Percentiles rank a stretch among this genome's conserved stretches.
Evolutionary conservation across 2,329 filamentous ascomycete genomes (phyloP).

Genomic region (Coccinonectria pachysandricola): DNA sequence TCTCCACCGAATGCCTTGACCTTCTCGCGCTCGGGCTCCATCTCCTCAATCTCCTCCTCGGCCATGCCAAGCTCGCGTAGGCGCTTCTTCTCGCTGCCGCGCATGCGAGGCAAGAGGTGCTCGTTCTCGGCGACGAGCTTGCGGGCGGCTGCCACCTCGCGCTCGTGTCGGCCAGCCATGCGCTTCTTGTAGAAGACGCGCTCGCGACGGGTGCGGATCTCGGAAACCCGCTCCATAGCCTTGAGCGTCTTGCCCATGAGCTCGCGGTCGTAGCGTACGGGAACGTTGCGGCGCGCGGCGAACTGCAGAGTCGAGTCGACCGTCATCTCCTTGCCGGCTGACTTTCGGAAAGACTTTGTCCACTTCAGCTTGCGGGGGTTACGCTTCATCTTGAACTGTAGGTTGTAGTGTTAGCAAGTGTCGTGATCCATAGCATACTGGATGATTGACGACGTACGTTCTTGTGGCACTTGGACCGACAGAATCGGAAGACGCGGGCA

Average conservation of each 20-base stretch:
- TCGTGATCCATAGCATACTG: constrained; percentile 3
- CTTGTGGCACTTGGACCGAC: constrained; percentile 48
- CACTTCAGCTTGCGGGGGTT: constrained; percentile 95
- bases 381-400: constrained; percentile 89
- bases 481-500: constrained; percentile 47
- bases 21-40: constrained; percentile 27
- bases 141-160: constrained; percentile 67
- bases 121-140: constrained; percentile 87
- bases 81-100: constrained; percentile 50
- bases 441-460: constrained; percentile 33
- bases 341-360: constrained; percentile 85
- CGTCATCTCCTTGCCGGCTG: constrained; percentile 74
- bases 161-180: constrained; percentile 82
- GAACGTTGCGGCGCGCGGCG: constrained; percentile 84
- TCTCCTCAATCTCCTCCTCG: constrained; percentile 39
- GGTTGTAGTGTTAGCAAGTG: constrained; percentile 5
- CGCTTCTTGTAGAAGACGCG: constrained; percentile 88
- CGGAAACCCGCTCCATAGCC: constrained; percentile 82
- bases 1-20: constrained; percentile 33
- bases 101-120: constrained; percentile 73
- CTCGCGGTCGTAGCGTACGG: constrained; percentile 91
- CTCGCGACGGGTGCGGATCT: constrained; percentile 77
- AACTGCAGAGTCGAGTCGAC: constrained; percentile 93
- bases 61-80: constrained; percentile 43
- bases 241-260: constrained; percentile 77